Conservation (phyloP, 73 alveolate genomes). For the Stentor roeselii region DNA sequence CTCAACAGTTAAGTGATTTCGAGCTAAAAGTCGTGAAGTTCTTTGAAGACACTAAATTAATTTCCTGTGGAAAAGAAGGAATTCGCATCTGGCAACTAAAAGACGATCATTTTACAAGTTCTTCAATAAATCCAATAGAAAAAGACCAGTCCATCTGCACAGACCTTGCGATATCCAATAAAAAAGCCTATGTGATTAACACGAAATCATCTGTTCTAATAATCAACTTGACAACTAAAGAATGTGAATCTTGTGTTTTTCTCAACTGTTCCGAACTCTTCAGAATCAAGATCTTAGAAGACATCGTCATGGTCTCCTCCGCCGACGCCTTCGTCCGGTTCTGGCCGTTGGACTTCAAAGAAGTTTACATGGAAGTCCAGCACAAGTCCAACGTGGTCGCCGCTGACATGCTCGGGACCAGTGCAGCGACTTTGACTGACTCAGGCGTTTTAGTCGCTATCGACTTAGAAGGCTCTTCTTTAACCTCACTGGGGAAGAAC, state of each 20-base stretch:
- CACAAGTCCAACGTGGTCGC: slow-evolving; percentile 35
- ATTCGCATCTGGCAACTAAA: slow-evolving; percentile 58
- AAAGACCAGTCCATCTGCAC: slow-evolving; percentile 43
- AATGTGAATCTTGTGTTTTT: slow-evolving; percentile 44
- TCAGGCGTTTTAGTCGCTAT: slow-evolving; percentile 31
- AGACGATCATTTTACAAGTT: slow-evolving; percentile 44
- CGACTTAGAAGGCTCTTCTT: slow-evolving; percentile 40
- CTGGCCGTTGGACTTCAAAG: slow-evolving; percentile 47
- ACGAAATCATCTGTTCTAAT: slow-evolving; percentile 41
- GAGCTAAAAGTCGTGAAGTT: slow-evolving; percentile 28
- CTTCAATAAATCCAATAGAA: slow-evolving; percentile 40
- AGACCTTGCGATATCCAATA: slow-evolving; percentile 31
- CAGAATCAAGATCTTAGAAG: slow-evolving; percentile 27
- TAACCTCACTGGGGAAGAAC: slow-evolving; percentile 38
- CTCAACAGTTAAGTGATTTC: slow-evolving; percentile 52
- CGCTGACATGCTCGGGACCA: slow-evolving; percentile 25
- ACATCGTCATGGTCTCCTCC: slow-evolving; percentile 44
- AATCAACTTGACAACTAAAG: slow-evolving; percentile 40
- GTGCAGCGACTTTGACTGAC: slow-evolving; percentile 36
- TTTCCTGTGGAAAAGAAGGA: slow-evolving; percentile 62
- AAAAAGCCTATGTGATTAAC: neutral
- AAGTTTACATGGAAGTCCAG: slow-evolving; percentile 45
- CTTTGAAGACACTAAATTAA: slow-evolving; percentile 26
- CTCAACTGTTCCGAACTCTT: slow-evolving; percentile 52
- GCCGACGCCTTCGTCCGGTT: slow-evolving; percentile 39